Conservation (phyloP, 1,284 basidiomycete genomes). For the Trametes pubescens region DNA sequence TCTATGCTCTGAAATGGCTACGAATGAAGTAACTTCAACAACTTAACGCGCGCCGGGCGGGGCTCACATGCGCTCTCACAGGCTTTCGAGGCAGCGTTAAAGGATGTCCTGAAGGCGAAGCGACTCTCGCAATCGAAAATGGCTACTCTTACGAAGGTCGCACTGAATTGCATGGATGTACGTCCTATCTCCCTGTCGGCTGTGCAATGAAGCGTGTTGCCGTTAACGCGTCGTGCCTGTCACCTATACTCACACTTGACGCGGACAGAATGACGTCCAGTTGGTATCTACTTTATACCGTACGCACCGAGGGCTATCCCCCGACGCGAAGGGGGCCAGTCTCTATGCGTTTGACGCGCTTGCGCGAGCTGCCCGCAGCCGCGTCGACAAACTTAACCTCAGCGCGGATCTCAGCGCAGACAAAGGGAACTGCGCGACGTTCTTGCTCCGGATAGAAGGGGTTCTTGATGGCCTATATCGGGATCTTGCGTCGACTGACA, state of each 20-base stretch:
- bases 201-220: not conserved
- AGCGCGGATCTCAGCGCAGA: constrained; percentile 61
- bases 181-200: constrained; percentile 36
- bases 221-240: not conserved
- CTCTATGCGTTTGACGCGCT: constrained; percentile 93
- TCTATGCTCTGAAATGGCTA: constrained; percentile 30
- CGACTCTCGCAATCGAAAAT: constrained; percentile 88
- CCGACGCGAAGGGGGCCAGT: constrained; percentile 77
- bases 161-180: constrained; percentile 79
- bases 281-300: constrained; percentile 87
- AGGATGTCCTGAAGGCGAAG: constrained; percentile 81
- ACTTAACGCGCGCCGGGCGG: not conserved
- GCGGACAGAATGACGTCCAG: constrained; percentile 77
- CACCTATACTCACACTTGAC: constrained; percentile 13
- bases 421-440: constrained; percentile 80
- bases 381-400: constrained; percentile 70
- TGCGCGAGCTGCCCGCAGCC: constrained; percentile 79
- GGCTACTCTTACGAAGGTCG: constrained; percentile 73
- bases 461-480: constrained; percentile 85
- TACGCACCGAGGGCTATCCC: constrained; percentile 79
- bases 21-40: constrained; percentile 27
- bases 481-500: constrained; percentile 74
- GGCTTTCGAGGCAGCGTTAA: constrained; percentile 82
- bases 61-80: constrained; percentile 42
- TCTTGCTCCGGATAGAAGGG: constrained; percentile 87